Conservation (phyloP, 176 grass and related monocot species). For the Carex littledalei region DNA sequence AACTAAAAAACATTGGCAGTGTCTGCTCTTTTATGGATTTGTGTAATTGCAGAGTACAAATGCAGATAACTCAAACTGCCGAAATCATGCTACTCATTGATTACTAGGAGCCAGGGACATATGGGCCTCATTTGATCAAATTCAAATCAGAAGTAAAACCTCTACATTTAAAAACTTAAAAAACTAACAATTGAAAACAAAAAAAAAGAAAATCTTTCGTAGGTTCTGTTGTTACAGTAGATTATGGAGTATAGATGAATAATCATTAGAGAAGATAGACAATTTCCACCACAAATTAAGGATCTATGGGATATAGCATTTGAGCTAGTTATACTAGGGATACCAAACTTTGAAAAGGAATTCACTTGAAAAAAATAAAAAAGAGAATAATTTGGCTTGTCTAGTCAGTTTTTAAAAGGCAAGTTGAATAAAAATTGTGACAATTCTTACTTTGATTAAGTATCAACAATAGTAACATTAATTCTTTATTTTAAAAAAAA, state of each 20-base stretch:
- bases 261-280: not conserved
- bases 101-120: not conserved
- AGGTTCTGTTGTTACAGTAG: not conserved
- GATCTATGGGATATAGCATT: not conserved
- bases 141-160: not conserved
- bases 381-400: not conserved
- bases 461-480: too few relatives aligned
- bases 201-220: not conserved
- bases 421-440: too few relatives aligned
- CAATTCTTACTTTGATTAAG: too few relatives aligned
- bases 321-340: too few relatives aligned
- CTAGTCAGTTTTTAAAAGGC: not conserved
- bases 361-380: too few relatives aligned
- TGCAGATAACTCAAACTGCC: not conserved
- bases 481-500: too few relatives aligned
- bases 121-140: not conserved
- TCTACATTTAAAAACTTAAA: not conserved
- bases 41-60: not conserved
- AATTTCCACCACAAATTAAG: not conserved
- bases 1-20: not conserved
- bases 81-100: not conserved
- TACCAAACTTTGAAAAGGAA: too few relatives aligned
- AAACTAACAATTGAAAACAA: not conserved
- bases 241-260: not conserved
- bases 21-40: not conserved